Evolutionary conservation across 2,329 filamentous ascomycete genomes (phyloP), one percentile per base, ranked within the genome.

Genomic region (Mollisia scopiformis): DNA sequence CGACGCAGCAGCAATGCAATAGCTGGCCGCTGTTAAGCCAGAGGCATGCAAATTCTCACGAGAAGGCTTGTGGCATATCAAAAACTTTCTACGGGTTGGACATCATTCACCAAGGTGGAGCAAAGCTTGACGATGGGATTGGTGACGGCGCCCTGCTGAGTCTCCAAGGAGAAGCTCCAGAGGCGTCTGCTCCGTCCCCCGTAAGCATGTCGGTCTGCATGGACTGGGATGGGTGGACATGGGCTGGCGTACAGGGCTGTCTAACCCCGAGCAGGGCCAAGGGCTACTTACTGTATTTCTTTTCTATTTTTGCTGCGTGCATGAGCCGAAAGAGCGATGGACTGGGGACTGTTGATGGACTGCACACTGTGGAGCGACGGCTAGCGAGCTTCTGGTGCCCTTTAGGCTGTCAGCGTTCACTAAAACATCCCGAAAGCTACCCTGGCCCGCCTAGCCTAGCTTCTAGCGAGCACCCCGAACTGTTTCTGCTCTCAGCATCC

Each of bases 361-460:
- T n/a, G n/a, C n/a, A n/a, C n/a, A n/a, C n/a, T n/a, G n/a, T n/a
- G n/a, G n/a, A n/a, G n/a, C n/a, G n/a, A n/a, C n/a, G n/a, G n/a
- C n/a, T n/a, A n/a, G n/a, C n/a, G n/a, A n/a, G 31, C 11, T 35
- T 35, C 16, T 2, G 39, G 8, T 19, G 16, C n/a, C 23, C 23
- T 43, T n/a, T n/a, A n/a, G 13, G 43, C 43, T 25, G 43, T 47
- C 43, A 47, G 21, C 43, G 11, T 27, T 10, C 43, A 47, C 43
- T 47, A 47, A 47, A 47, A 47, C 43, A 47, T 47, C 43, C n/a
- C 43, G 43, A 47, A 47, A 47, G 43, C 43, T 47, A 47, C 43
- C 43, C 43, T 47, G 21, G 23, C 23, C n/a, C 16, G 8, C 39
- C 39, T 43, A 21, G n/a, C 31, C 16, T 35, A n/a, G n/a, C n/a